phyloP scores from a whole-genome alignment of 148 eudicot species.

The Fagopyrum tataricum region DNA sequence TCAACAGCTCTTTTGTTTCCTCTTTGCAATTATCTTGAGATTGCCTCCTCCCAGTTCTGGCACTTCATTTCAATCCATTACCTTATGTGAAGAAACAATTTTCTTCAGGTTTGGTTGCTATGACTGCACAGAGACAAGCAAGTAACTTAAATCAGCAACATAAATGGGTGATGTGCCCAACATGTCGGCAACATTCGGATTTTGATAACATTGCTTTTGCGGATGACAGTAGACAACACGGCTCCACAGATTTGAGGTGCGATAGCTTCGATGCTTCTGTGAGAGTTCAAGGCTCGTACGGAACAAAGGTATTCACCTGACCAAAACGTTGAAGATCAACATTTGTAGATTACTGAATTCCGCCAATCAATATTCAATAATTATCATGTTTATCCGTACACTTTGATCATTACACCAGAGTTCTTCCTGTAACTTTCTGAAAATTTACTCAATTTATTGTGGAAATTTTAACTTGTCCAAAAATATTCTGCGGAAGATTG shows the following conservation, averaged over 20 bases:
- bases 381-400: too few species aligned
- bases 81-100: background rate
- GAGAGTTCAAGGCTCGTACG: constrained; percentile 81
- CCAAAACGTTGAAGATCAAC: background rate
- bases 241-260: constrained; percentile 19
- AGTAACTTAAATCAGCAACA: constrained; percentile 31
- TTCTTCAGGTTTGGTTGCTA: constrained; percentile 63
- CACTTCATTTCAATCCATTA: background rate
- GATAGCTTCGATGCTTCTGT: constrained; percentile 52
- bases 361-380: background rate
- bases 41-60: too few species aligned
- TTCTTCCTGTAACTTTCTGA: background rate
- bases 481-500: constrained; percentile 39
- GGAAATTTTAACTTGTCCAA: background rate
- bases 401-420: too few species aligned
- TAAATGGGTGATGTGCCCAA: constrained; percentile 83
- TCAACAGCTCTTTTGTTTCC: too few species aligned
- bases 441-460: background rate
- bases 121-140: constrained; percentile 43
- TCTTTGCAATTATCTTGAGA: too few species aligned
- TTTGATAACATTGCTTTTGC: constrained; percentile 73
- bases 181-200: constrained; percentile 77
- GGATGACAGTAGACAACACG: constrained; percentile 47
- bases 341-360: background rate
- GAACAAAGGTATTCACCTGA: constrained; percentile 65